phyloP scores from a whole-genome alignment of 2,329 filamentous ascomycete species.

The Colletotrichum plurivorum region DNA sequence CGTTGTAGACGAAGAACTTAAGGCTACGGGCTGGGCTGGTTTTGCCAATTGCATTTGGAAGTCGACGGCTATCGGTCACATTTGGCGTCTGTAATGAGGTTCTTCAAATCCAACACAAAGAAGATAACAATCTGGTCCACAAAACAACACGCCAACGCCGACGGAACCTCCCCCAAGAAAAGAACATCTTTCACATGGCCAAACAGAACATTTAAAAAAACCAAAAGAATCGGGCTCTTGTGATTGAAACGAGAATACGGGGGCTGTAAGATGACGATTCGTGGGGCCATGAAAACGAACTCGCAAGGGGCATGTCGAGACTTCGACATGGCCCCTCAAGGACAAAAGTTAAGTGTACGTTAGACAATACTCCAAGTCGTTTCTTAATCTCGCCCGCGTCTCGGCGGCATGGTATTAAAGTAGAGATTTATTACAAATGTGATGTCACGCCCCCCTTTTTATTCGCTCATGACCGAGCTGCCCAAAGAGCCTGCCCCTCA shows the following conservation, averaged over 20 bases:
- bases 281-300: not conserved
- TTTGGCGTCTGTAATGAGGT: constrained; percentile 78
- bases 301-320: not conserved
- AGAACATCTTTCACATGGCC: not conserved
- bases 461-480: not conserved
- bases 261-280: not conserved
- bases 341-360: not conserved
- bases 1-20: constrained; percentile 41
- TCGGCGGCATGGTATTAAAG: constrained; percentile 21
- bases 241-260: not conserved
- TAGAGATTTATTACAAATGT: constrained; percentile 24
- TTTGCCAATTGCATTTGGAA: constrained; percentile 77
- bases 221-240: constrained; percentile 32
- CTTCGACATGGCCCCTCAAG: not conserved
- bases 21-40: constrained; percentile 60
- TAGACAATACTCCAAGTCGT: constrained; percentile 2
- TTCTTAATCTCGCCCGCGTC: not conserved
- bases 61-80: constrained; percentile 75
- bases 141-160: constrained; percentile 3
- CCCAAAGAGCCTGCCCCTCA: not conserved
- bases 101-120: constrained; percentile 67
- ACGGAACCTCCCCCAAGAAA: not conserved
- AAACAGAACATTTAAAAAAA: constrained; percentile 32
- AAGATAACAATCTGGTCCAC: constrained; percentile 56
- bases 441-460: constrained; percentile 12